Evolutionary conservation across 2,329 filamentous ascomycete genomes (phyloP).

Genomic region (Phialophora chinensis): DNA sequence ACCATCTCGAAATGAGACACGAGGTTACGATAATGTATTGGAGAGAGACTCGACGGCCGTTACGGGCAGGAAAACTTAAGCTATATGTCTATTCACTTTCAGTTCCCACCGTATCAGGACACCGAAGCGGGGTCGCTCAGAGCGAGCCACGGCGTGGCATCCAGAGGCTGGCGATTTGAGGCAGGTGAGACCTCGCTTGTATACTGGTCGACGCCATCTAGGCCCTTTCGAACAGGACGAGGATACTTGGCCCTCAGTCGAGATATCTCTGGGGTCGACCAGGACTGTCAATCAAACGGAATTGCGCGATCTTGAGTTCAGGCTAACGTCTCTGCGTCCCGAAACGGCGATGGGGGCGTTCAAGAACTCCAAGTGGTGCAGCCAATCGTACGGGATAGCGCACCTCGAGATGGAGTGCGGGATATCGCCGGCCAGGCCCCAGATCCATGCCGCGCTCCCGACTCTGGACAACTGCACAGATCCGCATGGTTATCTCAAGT

Average conservation of each 20-base stretch:
- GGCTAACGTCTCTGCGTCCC: background rate
- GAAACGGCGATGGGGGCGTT: background rate
- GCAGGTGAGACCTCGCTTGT: conserved; percentile 2
- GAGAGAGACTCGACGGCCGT: background rate
- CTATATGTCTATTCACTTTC: conserved; percentile 1
- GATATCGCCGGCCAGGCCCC: background rate
- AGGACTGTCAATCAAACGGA: conserved; percentile 21
- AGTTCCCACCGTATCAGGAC: background rate
- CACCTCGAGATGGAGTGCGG: background rate
- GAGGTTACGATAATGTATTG: background rate
- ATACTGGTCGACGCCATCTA: background rate
- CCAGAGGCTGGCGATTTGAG: background rate
- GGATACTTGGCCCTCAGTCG: background rate
- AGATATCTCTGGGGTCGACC: background rate
- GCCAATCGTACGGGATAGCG: conserved; percentile 23
- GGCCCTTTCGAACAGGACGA: background rate
- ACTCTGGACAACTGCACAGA: background rate
- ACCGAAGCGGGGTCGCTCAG: background rate
- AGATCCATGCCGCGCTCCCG: background rate
- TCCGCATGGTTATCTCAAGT: conserved; percentile 7
- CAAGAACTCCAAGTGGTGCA: background rate
- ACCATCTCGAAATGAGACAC: conserved; percentile 14
- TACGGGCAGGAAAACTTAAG: background rate
- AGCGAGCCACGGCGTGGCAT: background rate
- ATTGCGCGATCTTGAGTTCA: conserved; percentile 19